Base-by-base conservation (phyloP, 345 rosid genomes). In the Eucalyptus tenuipes region DNA sequence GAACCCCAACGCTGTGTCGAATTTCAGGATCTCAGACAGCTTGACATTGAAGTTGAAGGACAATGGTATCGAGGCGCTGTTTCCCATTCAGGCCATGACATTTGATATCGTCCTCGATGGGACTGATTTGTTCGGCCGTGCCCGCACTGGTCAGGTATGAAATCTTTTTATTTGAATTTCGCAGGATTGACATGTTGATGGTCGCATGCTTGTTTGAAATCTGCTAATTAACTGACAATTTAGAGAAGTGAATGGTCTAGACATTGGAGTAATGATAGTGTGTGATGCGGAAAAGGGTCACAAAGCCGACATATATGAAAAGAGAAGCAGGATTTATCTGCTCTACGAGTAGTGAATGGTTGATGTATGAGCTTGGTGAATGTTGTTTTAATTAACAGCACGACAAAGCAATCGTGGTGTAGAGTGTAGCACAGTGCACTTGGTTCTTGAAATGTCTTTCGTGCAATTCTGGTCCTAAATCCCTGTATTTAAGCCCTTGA, bases 81-180 rank as follows among this genome's bases (percentile, higher is more conserved):
- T 98, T 86, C 99, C 98, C 4, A 97, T 98, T 92, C 97, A 96
- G 89, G 99, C 99, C 40, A 90, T 88, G 88, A 98, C 99, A 5
- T 98, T 97, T 88, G 92, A 93, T 85, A 95, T 92, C 90, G 88
- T 98, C 91, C 93, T 93, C 22, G 94, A 94, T 64, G 99, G 99
- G 18, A 93, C 90, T 88, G 99, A 98, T 89, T 92, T 98, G 92
- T 98, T 98, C 55, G 99, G 99, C 12, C 92, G 99, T 4, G 99
- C 99, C 14, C 96, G 99, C 16, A 98, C 99, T 75, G 98, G 99
- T 87, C 99, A 97, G 97, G 99, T 97, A 91, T 53, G 49, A 25
- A 24, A 10, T 44, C 13, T 11, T 16, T 87, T 87, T 40, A 27
- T 68, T 11, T 37, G 50, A 48, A 79, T 7, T 71, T 80, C 22